These are phyloP conservation scores for Capronia coronata DNA, from an alignment of 2,329 filamentous ascomycete species.

Conservation along the genomic window DNA sequence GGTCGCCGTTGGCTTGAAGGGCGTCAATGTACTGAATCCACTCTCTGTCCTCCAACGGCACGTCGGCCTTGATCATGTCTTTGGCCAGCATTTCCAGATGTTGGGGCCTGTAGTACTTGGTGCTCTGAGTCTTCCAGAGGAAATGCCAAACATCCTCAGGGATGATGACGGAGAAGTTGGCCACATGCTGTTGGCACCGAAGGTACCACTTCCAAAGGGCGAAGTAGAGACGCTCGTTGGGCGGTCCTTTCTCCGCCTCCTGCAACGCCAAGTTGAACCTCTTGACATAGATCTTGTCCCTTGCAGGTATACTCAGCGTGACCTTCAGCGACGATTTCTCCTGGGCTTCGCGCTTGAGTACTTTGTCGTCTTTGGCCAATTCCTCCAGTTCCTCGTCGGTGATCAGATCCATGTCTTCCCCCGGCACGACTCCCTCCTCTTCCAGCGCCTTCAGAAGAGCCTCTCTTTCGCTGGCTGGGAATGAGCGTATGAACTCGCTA, in stretches of 20 bases:
- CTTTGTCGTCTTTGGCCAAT: slow-evolving; percentile 25
- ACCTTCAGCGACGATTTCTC: slow-evolving; percentile 29
- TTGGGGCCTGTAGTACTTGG: slow-evolving; percentile 47
- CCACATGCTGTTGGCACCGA: slow-evolving; percentile 43
- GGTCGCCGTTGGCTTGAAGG: slow-evolving; percentile 57
- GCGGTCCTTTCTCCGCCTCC: slow-evolving; percentile 31
- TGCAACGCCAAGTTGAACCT: slow-evolving; percentile 38
- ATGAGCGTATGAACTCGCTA: slow-evolving; percentile 39
- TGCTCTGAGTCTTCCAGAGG: slow-evolving; percentile 57
- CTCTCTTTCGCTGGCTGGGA: slow-evolving; percentile 39
- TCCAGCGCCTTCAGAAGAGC: slow-evolving; percentile 40
- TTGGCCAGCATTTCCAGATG: slow-evolving; percentile 58
- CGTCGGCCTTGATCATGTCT: slow-evolving; percentile 58
- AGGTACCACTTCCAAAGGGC: slow-evolving; percentile 48
- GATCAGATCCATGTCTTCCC: slow-evolving; percentile 36
- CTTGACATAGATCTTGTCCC: slow-evolving; percentile 36
- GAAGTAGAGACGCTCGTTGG: slow-evolving; percentile 30
- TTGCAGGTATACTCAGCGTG: slow-evolving; percentile 32
- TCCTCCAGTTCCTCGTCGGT: slow-evolving; percentile 38
- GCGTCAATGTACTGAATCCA: slow-evolving; percentile 63
- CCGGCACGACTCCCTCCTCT: slow-evolving; percentile 32
- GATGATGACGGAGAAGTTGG: slow-evolving; percentile 49
- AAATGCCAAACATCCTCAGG: slow-evolving; percentile 56
- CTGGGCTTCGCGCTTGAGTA: slow-evolving; percentile 7
- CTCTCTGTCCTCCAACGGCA: slow-evolving; percentile 51